Base-by-base conservation (phyloP, 768 basidiomycete species). In the Hericium alpestre region DNA sequence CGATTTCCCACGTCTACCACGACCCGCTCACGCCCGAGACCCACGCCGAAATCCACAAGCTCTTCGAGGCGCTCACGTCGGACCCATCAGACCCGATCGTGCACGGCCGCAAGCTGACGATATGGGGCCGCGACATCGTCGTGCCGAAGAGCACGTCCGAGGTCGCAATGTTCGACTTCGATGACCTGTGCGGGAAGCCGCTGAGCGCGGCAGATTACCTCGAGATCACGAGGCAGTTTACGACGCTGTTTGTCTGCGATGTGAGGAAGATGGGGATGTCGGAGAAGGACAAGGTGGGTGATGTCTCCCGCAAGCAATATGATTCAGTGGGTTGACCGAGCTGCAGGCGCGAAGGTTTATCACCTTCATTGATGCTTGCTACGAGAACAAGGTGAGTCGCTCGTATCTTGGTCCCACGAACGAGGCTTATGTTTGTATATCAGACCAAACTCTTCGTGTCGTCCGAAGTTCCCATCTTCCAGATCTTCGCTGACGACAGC, bases 291-390 rank as follows among this genome's bases (percentile, higher is more conserved):
- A 78, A 86, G 74, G 91, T 90, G 67, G 63, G 65, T 8, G 0
- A n/a, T 23, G n/a, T 23, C 12, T 9, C 10, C 3, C 16, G n/a
- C 11, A 16, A 8, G 8, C 6, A 10, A 16, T 46, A 10, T 5
- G 4, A 27, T 32, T 11, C 11, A 13, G 22, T 25, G 13, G 39
- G 58, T 15, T 47, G 57, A 56, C 52, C 12, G 48, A 38, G 53
- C n/a, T n/a, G 8, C 61, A 90, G 89, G 94, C 94, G 18, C 78
- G 96, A 63, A 75, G 96, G 60, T 98, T 99, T 68, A 99, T 99
- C 66, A 94, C 94, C 0, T 97, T 98, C 68, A 86, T 99, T 64
- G 96, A 99, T 74, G 88, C 93, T 22, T 94, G 92, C 66, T 95
- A 95, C 64, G 93, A 95, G 68, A 93, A 84, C 75, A 90, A 86